A percentile compares a stretch with the other conserved stretches of the same genome.
Conservation (phyloP, 1,284 basidiomycete genomes). For the Leucoagaricus sp. region DNA sequence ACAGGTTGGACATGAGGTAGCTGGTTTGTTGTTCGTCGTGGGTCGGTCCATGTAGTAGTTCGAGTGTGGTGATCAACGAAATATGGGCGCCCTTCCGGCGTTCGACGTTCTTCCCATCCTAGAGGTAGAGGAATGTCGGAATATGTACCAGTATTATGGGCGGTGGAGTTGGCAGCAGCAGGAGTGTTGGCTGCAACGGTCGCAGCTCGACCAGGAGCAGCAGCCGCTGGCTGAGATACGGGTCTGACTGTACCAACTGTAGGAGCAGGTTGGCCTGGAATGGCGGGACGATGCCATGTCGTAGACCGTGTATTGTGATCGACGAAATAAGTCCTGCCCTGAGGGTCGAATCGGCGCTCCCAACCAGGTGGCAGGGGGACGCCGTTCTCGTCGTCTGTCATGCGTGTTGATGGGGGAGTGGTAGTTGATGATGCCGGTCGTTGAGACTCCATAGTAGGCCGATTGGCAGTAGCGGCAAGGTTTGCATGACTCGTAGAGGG, state of each 20-base stretch:
- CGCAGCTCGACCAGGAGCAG: conserved; percentile 26
- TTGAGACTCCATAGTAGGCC: conserved; percentile 20
- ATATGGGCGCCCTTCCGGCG: conserved; percentile 96
- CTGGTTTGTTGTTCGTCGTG: conserved; percentile 81
- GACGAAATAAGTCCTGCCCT: conserved; percentile 88
- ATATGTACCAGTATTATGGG: conserved; percentile 40
- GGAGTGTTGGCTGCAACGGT: conserved; percentile 31
- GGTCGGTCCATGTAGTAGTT: conserved; percentile 98
- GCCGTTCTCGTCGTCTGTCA: conserved; percentile 58
- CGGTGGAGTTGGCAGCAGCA: conserved; percentile 31
- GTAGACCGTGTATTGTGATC: conserved; percentile 93
- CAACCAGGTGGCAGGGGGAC: conserved; percentile 87
- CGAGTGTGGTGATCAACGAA: conserved; percentile 97
- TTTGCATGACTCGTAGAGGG: conserved; percentile 11
- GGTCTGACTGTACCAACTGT: too few relatives aligned
- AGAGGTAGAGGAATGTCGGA: conserved; percentile 83
- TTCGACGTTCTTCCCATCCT: conserved; percentile 98
- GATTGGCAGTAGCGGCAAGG: background rate
- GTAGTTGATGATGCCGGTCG: conserved; percentile 30
- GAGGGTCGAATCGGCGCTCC: conserved; percentile 91
- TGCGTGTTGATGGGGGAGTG: conserved; percentile 30
- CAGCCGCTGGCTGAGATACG: conserved; percentile 20
- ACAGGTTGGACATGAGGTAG: conserved; percentile 37
- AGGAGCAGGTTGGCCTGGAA: conserved; percentile 21
- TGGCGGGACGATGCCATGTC: conserved; percentile 85